phyloP scores from a whole-genome alignment of 768 basidiomycete species.

The Boletus barrowsii region DNA sequence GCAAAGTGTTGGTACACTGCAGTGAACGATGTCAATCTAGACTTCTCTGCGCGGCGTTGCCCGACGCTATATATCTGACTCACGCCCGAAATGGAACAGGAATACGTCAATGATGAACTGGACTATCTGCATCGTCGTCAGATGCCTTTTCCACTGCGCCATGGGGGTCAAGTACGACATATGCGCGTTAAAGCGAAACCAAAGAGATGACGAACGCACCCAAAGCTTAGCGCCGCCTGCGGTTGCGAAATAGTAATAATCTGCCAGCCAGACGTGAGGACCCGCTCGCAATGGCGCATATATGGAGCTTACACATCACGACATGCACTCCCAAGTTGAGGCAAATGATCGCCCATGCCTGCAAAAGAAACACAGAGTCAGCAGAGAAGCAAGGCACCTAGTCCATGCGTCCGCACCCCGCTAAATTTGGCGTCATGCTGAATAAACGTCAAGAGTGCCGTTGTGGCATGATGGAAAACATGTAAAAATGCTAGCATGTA shows the following conservation, averaged over 20 bases:
- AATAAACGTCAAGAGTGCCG: slow-evolving; percentile 87
- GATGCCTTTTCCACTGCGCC: slow-evolving; percentile 25
- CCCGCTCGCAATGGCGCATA: not conserved
- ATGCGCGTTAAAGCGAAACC: not conserved
- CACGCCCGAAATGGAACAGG: slow-evolving; percentile 21
- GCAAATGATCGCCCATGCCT: slow-evolving; percentile 90
- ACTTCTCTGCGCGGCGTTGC: too few relatives aligned
- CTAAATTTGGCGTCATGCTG: slow-evolving; percentile 87
- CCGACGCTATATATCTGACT: slow-evolving; percentile 5
- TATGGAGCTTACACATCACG: slow-evolving; percentile 76
- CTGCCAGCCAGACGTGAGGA: slow-evolving; percentile 37
- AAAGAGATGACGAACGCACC: slow-evolving; percentile 9
- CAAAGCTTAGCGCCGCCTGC: slow-evolving; percentile 51
- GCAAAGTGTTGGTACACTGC: slow-evolving; percentile 27
- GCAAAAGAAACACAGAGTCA: slow-evolving; percentile 1
- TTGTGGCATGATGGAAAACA: slow-evolving; percentile 96
- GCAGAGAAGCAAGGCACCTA: not conserved
- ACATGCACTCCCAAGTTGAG: slow-evolving; percentile 92
- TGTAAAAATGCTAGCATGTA: slow-evolving; percentile 77
- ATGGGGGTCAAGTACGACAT: not conserved
- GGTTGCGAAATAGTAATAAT: slow-evolving; percentile 98
- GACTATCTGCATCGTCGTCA: slow-evolving; percentile 26
- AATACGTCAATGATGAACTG: slow-evolving; percentile 25
- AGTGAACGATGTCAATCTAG: not conserved
- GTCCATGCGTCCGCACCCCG: slow-evolving; percentile 47